Evolutionary conservation across 192 early-diverging fungal species (phyloP).

Genomic region (Helicostylum pulchrum): DNA sequence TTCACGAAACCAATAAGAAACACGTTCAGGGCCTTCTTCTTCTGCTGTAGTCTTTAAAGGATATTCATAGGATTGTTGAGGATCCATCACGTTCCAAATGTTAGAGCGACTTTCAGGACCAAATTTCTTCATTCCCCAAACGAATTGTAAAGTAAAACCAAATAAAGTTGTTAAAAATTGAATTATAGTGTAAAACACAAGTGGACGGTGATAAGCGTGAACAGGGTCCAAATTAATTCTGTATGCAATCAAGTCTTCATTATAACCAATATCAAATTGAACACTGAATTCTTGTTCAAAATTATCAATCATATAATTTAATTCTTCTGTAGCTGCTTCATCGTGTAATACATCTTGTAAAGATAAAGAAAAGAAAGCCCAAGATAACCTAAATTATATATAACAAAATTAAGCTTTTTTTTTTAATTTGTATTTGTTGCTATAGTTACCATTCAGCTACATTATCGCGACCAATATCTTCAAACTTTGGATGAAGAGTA

Average conservation of each 20-base stretch:
- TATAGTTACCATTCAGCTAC: constrained; percentile 32
- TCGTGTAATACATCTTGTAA: constrained; percentile 20
- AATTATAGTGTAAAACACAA: constrained; percentile 28
- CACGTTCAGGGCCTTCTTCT: not conserved
- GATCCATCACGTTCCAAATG: constrained; percentile 5
- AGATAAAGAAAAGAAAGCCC: constrained; percentile 27
- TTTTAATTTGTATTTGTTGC: too few relatives aligned
- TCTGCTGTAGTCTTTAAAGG: not conserved
- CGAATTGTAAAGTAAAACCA: constrained; percentile 12
- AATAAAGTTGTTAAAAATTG: constrained; percentile 8
- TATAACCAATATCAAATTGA: constrained; percentile 21
- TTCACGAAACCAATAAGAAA: constrained; percentile 36
- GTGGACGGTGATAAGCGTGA: constrained; percentile 23
- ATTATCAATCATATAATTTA: constrained; percentile 24
- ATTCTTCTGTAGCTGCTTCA: not conserved
- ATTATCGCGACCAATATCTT: constrained; percentile 26
- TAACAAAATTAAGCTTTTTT: too few relatives aligned
- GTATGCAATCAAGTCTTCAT: constrained; percentile 17
- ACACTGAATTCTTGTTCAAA: constrained; percentile 14
- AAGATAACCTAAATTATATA: constrained; percentile 24
- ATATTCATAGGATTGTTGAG: constrained; percentile 1
- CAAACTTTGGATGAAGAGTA: constrained; percentile 2
- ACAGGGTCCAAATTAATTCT: constrained; percentile 38
- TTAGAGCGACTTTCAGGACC: constrained; percentile 5
- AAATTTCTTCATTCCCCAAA: constrained; percentile 26